Conservation (phyloP, 768 basidiomycete species). For the Cubamyces sp. region DNA sequence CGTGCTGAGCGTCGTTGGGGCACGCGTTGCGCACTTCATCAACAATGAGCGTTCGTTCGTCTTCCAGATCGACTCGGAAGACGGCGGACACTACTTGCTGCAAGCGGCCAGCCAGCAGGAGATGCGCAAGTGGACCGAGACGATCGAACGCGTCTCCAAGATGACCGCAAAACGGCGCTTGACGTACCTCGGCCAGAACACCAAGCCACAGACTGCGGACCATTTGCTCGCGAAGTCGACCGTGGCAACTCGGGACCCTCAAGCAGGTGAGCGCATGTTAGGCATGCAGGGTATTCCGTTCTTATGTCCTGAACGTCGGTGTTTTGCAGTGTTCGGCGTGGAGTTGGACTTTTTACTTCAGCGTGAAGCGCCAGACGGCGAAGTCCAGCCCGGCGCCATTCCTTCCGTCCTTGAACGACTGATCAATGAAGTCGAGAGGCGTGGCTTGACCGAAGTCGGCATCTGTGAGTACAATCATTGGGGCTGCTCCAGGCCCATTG, state of each 20-base stretch:
- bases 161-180: slow-evolving; percentile 76
- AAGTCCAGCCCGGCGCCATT: slow-evolving; percentile 58
- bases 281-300: background rate
- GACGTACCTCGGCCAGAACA: slow-evolving; percentile 78
- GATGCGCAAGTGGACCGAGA: slow-evolving; percentile 78
- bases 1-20: slow-evolving; percentile 75
- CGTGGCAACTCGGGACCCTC: slow-evolving; percentile 68
- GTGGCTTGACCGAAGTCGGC: slow-evolving; percentile 80
- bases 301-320: slow-evolving; percentile 10
- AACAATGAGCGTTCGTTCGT: slow-evolving; percentile 84
- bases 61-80: slow-evolving; percentile 84
- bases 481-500: background rate
- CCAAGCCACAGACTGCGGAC: slow-evolving; percentile 75
- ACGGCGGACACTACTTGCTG: slow-evolving; percentile 81
- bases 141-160: slow-evolving; percentile 70
- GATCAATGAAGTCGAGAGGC: slow-evolving; percentile 69
- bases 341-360: slow-evolving; percentile 70
- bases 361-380: slow-evolving; percentile 59
- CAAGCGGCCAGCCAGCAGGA: slow-evolving; percentile 74
- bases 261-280: slow-evolving; percentile 55
- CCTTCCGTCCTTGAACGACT: slow-evolving; percentile 70
- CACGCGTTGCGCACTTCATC: slow-evolving; percentile 68
- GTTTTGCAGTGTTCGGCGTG: slow-evolving; percentile 60
- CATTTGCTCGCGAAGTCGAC: slow-evolving; percentile 68
- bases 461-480: slow-evolving; percentile 60